Base-by-base conservation (phyloP, 176 grass and related monocot genomes). In the Oryza brachyantha region DNA sequence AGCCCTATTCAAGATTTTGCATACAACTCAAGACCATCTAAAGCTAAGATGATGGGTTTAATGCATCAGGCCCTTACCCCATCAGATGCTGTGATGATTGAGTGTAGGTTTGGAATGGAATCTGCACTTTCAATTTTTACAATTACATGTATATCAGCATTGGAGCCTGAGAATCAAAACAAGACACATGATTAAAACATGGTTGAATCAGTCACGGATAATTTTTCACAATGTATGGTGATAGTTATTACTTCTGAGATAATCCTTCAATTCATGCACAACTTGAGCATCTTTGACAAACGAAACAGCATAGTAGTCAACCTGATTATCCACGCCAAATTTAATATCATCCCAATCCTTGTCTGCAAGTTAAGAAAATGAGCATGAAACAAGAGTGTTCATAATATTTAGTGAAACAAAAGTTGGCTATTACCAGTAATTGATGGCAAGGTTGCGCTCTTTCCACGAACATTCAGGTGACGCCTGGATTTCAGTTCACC, bases 271-370 rank as follows among this genome's bases (percentile, higher is more conserved):
- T 81, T 99, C 92, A 25, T 99, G 92, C 35, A 99, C 96, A 83
- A 99, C 96, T 90, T 90, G 74, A 73, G 96, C 96, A 81, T 99
- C 96, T 90, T 99, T 99, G 63, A 99, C 92, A 77, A 99, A 99
- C 70, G 96, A 99, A 83, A 99, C 96, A 41, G 96, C 96, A 87
- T 99, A 99, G 75, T 89, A 99, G 61, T 99, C 96, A 70, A 99
- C 96, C 79, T 99, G 86, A 70, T 95, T 99, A 60, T 99, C 96
- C 62, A 99, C 96, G 27, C 96, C 96, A 84, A 99, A 99, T 75
- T 95, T 99, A 66, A 99, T 99, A 77, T 99, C 96, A n/a, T 99
- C 96, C 96, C 96, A 99, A 69, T 99, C 96, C 84, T 99, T 99
- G 61, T 99, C 96, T 99, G 90, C 71, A 87, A 64, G 45, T 68